A percentile compares a stretch with the other conserved stretches of the same genome.
These are phyloP conservation scores for Abrus pulchellus DNA, from an alignment of 306 rosid species.

Conservation along the genomic window DNA sequence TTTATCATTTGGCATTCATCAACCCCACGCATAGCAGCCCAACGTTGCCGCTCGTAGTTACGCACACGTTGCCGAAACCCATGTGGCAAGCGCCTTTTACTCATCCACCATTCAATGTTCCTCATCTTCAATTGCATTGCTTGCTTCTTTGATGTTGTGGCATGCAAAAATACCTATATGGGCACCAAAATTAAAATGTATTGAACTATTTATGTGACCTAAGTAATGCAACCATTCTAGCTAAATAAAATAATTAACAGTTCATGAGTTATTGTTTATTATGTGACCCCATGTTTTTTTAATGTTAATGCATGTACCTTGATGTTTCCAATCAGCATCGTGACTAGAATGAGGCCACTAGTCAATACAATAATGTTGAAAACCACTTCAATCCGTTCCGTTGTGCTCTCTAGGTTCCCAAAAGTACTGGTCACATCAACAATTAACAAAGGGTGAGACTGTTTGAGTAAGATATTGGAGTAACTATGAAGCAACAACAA, in stretches of 20 bases:
- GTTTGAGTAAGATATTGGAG: background rate
- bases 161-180: slow-evolving; percentile 85
- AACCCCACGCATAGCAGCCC: slow-evolving; percentile 95
- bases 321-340: slow-evolving; percentile 96
- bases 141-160: slow-evolving; percentile 93
- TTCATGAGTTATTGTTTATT: background rate
- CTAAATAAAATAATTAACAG: background rate
- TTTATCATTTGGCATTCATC: slow-evolving; percentile 84
- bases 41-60: slow-evolving; percentile 83
- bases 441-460: background rate
- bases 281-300: background rate
- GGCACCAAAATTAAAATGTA: background rate
- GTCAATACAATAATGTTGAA: slow-evolving; percentile 90
- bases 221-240: background rate
- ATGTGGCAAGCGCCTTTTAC: slow-evolving; percentile 77
- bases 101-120: slow-evolving; percentile 98
- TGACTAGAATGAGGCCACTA: slow-evolving; percentile 89
- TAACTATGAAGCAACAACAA: slow-evolving; percentile 37
- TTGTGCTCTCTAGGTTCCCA: slow-evolving; percentile 90
- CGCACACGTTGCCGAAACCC: slow-evolving; percentile 84
- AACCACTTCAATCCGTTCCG: slow-evolving; percentile 88
- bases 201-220: background rate
- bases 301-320: slow-evolving; percentile 61
- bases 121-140: slow-evolving; percentile 94
- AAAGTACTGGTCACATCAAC: slow-evolving; percentile 71